Evolutionary conservation across 805 yeast species (phyloP).

Genomic region (Dipodascopsis uninucleata): DNA sequence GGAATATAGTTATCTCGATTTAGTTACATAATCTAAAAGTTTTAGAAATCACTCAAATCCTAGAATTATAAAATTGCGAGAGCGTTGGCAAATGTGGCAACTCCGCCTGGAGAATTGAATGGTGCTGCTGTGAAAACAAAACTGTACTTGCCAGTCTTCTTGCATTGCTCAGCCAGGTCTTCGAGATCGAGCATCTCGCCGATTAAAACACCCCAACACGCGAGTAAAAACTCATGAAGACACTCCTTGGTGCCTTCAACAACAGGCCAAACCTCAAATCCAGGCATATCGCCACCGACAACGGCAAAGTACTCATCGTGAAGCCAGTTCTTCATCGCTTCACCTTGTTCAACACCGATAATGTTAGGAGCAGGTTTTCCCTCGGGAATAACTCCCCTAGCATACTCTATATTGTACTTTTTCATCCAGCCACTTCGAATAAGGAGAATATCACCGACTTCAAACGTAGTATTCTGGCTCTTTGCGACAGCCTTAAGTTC

Average conservation of each 20-base stretch:
- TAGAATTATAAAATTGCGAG: conserved; percentile 40
- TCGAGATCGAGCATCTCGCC: conserved; percentile 39
- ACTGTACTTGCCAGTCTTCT: conserved; percentile 31
- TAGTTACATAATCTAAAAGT: no score
- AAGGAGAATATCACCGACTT: conserved; percentile 36
- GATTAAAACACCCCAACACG: conserved; percentile 39
- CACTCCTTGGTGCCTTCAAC: conserved; percentile 8
- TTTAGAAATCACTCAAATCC: no score
- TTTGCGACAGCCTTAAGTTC: conserved; percentile 31
- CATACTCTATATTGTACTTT: conserved; percentile 30
- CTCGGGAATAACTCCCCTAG: conserved; percentile 11
- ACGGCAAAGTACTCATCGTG: conserved; percentile 35
- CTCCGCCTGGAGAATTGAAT: conserved; percentile 38
- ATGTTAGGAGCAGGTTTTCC: conserved; percentile 19
- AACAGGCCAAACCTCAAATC: conserved; percentile 33
- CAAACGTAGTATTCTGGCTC: conserved; percentile 30
- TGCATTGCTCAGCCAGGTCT: conserved; percentile 33
- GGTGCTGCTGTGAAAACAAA: conserved; percentile 38
- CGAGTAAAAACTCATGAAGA: conserved; percentile 29
- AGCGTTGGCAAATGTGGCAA: conserved; percentile 43
- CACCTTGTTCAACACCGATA: conserved; percentile 33
- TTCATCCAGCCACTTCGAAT: conserved; percentile 35
- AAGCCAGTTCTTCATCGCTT: conserved; percentile 32
- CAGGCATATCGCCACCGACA: conserved; percentile 35
- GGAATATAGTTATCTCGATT: no score